A percentile compares a stretch with the other conserved stretches of the same genome.
phyloP scores from a whole-genome alignment of 257 asterid genomes.

The Lavandula angustifolia region DNA sequence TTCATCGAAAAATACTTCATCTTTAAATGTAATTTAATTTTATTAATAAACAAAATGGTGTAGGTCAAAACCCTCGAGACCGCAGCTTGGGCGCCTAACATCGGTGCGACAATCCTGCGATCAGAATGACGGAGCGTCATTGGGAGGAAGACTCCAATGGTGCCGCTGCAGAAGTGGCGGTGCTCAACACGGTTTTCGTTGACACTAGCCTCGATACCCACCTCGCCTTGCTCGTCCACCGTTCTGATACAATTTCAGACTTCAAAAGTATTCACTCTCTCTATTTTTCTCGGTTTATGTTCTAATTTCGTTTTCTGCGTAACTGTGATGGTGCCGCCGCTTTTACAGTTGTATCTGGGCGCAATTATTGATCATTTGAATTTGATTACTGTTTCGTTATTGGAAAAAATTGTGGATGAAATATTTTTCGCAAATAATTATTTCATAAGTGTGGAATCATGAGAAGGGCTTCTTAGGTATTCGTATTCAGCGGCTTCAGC shows the following conservation, averaged over 20 bases:
- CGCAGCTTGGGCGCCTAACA: constrained; percentile 21
- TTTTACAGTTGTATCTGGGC: not conserved
- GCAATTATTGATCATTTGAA: not conserved
- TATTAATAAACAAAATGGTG: no score
- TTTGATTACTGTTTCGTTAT: not conserved
- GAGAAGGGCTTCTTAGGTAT: not conserved
- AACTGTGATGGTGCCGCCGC: not conserved
- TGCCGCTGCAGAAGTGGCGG: constrained; percentile 25
- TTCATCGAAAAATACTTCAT: no score
- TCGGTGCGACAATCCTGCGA: not conserved
- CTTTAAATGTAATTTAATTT: no score
- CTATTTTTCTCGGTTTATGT: not conserved
- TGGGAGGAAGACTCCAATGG: constrained; percentile 41
- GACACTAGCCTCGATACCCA: constrained; percentile 74
- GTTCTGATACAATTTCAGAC: constrained; percentile 53
- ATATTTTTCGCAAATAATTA: not conserved
- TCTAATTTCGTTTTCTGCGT: not conserved
- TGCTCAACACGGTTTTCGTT: constrained; percentile 43
- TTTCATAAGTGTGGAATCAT: not conserved
- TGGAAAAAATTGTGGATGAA: no score
- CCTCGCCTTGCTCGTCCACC: constrained; percentile 43
- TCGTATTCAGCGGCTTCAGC: not conserved
- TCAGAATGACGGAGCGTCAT: constrained; percentile 54
- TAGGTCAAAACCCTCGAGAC: constrained; percentile 33
- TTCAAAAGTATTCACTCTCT: constrained; percentile 50